Evolutionary conservation across 2,329 filamentous ascomycete genomes (phyloP), one percentile per base, ranked within the genome.

Genomic region (Sporothrix euskadiensis): DNA sequence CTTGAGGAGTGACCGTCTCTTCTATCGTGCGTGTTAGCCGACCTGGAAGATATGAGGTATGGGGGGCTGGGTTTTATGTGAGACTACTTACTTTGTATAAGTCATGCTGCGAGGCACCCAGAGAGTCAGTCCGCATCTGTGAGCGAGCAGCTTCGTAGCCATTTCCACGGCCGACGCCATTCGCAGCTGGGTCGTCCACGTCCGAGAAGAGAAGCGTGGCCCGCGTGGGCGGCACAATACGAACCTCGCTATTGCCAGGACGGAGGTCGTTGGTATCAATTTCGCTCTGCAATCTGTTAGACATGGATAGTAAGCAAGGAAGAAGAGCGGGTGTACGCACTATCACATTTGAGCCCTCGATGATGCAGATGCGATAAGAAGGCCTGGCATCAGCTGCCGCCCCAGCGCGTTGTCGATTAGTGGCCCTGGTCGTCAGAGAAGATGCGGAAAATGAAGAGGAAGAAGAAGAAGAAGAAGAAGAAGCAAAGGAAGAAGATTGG

Each of bases 191-290:
- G 8, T 26, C 59, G 32, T 69, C 56, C n/a, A 63, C 49, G 7
- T 73, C 74, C 1, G 72, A 61, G 19, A 74, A 74, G 1, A 76
- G 71, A 2, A 77, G 19, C 1, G 74, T 75, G 3, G 73, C 74
- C 10, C 76, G 72, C 0, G 75, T 77, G 0, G 76, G 76, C 19
- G 73, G 75, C 10, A 74, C 74, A 5, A 77, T 69, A 0, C 75
- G 74, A 2, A 77, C 71, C n/a, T 77, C 74, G 35, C 76, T 74
- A 19, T 54, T 52, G 6, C 72, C n/a, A 14, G 71, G 32, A 4
- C 70, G 73, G 1, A 76, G 68, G n/a, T 32, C 22, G 35, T 26
- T 16, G n/a, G 71, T 57, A 44, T 69, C 65, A 8, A 75, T 68
- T 9, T 47, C 32, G 68, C 61, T 74, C 75, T 76, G 44, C 1